These are phyloP conservation scores for Ganoderma leucocontextum DNA, from an alignment of 1,284 basidiomycete genomes.

Conservation along the genomic window DNA sequence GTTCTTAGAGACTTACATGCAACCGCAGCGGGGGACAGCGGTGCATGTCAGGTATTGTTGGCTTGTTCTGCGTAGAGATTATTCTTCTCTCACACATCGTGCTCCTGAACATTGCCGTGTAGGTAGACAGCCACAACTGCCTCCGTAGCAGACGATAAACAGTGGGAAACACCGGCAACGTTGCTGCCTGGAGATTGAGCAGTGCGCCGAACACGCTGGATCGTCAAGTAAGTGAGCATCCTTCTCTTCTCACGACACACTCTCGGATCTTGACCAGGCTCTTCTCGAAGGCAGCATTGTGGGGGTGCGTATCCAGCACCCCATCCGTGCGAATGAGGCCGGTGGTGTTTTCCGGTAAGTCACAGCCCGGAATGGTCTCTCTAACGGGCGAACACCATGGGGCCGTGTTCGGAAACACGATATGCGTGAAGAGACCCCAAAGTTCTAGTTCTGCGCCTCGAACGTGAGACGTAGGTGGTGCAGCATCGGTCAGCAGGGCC, in stretches of 20 bases:
- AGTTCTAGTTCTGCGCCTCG: slow-evolving; percentile 9
- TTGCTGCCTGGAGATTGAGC: slow-evolving; percentile 8
- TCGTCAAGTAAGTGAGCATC: background rate
- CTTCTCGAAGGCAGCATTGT: slow-evolving; percentile 8
- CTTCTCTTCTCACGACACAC: background rate
- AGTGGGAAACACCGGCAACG: slow-evolving; percentile 3
- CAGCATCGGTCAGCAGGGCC: background rate
- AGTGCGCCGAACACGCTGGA: slow-evolving; percentile 7
- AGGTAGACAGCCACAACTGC: slow-evolving; percentile 2
- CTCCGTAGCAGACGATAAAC: slow-evolving; percentile 7
- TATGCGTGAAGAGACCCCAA: slow-evolving; percentile 7
- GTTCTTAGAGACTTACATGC: background rate
- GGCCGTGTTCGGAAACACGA: slow-evolving; percentile 5
- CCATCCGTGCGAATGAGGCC: slow-evolving; percentile 5
- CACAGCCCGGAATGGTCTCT: slow-evolving; percentile 1
- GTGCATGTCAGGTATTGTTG: background rate
- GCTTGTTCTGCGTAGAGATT: background rate
- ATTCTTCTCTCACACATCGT: slow-evolving; percentile 1
- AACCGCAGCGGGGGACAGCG: background rate
- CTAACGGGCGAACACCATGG: background rate
- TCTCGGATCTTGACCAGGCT: slow-evolving; percentile 1
- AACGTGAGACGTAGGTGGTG: slow-evolving; percentile 5
- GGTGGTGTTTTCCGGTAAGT: background rate
- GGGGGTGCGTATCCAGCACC: slow-evolving; percentile 11
- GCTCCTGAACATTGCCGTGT: background rate